Conservation (phyloP, 2,329 filamentous ascomycete genomes). For the Chaetomiaceae sp. region DNA sequence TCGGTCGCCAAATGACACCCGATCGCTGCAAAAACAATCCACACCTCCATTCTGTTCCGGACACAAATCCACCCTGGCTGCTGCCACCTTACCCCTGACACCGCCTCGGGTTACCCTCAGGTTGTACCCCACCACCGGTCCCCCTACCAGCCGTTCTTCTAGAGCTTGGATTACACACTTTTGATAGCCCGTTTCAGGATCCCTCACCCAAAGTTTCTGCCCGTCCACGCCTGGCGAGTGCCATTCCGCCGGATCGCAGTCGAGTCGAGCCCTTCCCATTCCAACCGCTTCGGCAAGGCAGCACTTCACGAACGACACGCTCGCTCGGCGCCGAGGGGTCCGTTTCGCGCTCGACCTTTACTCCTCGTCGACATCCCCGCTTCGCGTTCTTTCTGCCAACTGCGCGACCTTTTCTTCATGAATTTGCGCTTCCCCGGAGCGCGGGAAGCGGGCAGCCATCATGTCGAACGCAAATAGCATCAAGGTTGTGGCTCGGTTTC, state of each 20-base stretch:
- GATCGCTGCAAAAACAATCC: slow-evolving; percentile 17
- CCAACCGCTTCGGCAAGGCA: not conserved
- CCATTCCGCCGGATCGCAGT: slow-evolving; percentile 3
- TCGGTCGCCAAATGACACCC: slow-evolving; percentile 17
- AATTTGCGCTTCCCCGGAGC: slow-evolving; percentile 28
- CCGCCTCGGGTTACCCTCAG: slow-evolving; percentile 13
- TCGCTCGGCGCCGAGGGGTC: not conserved
- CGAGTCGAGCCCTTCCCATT: not conserved
- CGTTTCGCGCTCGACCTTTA: not conserved
- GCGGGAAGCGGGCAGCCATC: slow-evolving; percentile 34
- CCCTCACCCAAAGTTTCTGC: not conserved
- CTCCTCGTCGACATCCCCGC: not conserved
- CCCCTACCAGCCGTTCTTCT: not conserved
- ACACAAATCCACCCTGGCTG: not conserved
- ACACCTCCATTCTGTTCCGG: slow-evolving; percentile 2
- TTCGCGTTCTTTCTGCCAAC: not conserved
- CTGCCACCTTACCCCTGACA: slow-evolving; percentile 15
- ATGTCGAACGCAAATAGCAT: slow-evolving; percentile 62
- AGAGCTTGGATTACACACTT: not conserved
- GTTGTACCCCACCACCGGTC: slow-evolving; percentile 5
- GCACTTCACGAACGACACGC: not conserved
- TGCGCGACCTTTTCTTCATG: slow-evolving; percentile 24
- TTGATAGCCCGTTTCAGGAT: slow-evolving; percentile 9
- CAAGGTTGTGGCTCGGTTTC: slow-evolving; percentile 95
- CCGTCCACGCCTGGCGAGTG: not conserved